phyloP scores from a whole-genome alignment of 768 basidiomycete species.

The Sistotremastrum suecicum region DNA sequence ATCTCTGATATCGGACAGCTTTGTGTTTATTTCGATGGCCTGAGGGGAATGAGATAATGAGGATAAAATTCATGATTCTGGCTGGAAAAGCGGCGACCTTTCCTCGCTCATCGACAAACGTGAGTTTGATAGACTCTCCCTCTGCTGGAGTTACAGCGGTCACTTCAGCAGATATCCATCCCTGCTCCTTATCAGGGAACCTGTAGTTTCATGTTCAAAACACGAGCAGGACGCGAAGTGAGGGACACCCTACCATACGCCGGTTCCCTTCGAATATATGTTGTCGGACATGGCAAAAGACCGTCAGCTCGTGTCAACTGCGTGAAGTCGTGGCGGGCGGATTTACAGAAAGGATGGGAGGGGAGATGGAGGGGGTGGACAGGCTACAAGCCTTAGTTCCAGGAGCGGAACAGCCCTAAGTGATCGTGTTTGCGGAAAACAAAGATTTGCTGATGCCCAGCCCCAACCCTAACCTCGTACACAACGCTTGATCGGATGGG shows the following conservation, averaged over 20 bases:
- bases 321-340: too few relatives aligned
- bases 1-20: conserved; percentile 66
- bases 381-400: too few relatives aligned
- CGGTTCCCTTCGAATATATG: conserved; percentile 80
- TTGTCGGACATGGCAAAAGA: conserved; percentile 61
- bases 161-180: conserved; percentile 88
- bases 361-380: neutral
- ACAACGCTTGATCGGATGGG: too few relatives aligned
- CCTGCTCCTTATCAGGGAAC: conserved; percentile 90
- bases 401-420: too few relatives aligned
- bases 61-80: conserved; percentile 2
- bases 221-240: too few relatives aligned
- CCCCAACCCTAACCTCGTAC: too few relatives aligned
- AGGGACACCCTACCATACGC: conserved; percentile 35
- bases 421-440: too few relatives aligned
- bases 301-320: too few relatives aligned
- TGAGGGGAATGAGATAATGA: conserved; percentile 15
- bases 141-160: conserved; percentile 43
- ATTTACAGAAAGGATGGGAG: neutral
- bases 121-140: conserved; percentile 68
- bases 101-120: conserved; percentile 82
- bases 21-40: conserved; percentile 73
- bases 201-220: too few relatives aligned
- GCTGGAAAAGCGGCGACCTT: conserved; percentile 40
- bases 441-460: too few relatives aligned